Evolutionary conservation across 1,284 basidiomycete species (phyloP), one percentile per base, ranked within the genome.

Genomic region (Gastroboletus turbinatus): DNA sequence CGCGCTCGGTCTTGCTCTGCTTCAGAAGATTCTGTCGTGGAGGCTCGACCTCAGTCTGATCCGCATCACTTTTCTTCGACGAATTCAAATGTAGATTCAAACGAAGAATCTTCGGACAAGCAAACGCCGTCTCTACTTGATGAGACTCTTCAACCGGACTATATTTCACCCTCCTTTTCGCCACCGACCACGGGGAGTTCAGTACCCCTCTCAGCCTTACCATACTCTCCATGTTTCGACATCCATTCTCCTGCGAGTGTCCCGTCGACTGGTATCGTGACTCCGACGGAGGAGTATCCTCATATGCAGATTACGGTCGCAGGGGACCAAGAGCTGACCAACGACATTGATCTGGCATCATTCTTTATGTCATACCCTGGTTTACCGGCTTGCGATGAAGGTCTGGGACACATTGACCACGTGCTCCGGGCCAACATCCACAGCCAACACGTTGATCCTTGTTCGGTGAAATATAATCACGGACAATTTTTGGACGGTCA

Each of bases 241-340:
- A 55, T 50, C 8, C 55, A 65, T 10, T 78, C 77, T 7, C 71
- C 75, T 7, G 60, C 70, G 40, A 79, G 75, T 52, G 70, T 68
- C 2, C 71, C 78, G 7, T 79, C 78, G 2, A 76, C 78, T 6
- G 65, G 74, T 21, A 62, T 75, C 56, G 73, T 74, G 35, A 78
- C 78, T 3, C 75, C 76, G 5, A 73, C 75, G 36, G 77, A 79
- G 30, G 75, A 73, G 36, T 58, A 69, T 32, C 64, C 70, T 10
- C 66, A 70, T 38, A 64, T 70, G 38, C 63, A 69, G 11, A 53
- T 69, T 36, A 63, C 72, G 30, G 62, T 70, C 23, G 64, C 60
- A 16, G 67, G 70, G 27, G 75, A 77, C 30, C 60, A 67, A 35
- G 49, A 56, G 2, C 38, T 58, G 5, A 30, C 55, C 36, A 48